These are phyloP conservation scores for Cupressus sempervirens DNA, from an alignment of 75 land plant genomes.

Conservation along the genomic window DNA sequence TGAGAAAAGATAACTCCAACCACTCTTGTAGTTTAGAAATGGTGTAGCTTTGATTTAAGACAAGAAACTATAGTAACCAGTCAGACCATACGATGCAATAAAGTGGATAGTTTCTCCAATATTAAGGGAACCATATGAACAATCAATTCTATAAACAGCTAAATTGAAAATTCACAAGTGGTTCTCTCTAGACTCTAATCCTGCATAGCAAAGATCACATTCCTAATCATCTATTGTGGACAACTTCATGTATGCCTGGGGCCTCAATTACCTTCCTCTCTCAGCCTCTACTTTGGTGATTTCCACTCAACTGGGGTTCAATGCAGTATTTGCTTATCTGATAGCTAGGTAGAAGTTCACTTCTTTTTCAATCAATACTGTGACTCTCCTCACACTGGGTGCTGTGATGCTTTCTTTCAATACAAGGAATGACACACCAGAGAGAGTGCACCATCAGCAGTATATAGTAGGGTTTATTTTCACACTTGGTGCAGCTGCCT, in stretches of 20 bases:
- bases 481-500: conserved; percentile 45
- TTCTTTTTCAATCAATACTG: conserved; percentile 38
- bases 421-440: conserved; percentile 30
- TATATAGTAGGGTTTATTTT: conserved; percentile 38
- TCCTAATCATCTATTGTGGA: too few species aligned
- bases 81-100: too few species aligned
- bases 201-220: too few species aligned
- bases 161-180: too few species aligned
- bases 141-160: too few species aligned
- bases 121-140: too few species aligned
- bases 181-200: too few species aligned
- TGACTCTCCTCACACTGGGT: conserved; percentile 42
- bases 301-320: conserved; percentile 32
- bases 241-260: conserved; percentile 28
- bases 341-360: conserved; percentile 50
- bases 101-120: too few species aligned
- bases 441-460: conserved; percentile 13
- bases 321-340: conserved; percentile 20
- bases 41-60: too few species aligned
- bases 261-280: conserved; percentile 26
- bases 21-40: too few species aligned
- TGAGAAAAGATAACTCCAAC: too few species aligned
- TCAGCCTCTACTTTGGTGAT: conserved; percentile 23
- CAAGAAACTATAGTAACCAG: too few species aligned
- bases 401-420: conserved; percentile 35